Conservation (phyloP, 768 basidiomycete genomes). For the Infundibulicybe gibba region DNA sequence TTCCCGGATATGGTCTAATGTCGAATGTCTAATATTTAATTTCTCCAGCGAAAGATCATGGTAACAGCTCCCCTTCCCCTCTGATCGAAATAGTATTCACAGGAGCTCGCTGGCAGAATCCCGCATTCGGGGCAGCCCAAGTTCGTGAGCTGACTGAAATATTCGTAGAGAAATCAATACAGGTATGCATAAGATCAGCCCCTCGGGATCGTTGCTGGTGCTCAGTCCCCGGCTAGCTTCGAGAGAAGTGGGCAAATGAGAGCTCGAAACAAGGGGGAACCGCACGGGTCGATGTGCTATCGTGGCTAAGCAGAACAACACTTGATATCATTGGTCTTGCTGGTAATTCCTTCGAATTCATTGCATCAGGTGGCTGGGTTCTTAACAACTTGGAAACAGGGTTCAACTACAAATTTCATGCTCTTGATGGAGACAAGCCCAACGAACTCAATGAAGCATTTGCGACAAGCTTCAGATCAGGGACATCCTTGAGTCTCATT, state of each 20-base stretch:
- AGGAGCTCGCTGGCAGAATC: slow-evolving; percentile 26
- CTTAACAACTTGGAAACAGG: background rate
- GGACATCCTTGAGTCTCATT: slow-evolving; percentile 29
- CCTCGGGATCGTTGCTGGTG: too few relatives aligned
- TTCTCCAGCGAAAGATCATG: slow-evolving; percentile 20
- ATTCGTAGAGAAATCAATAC: slow-evolving; percentile 33
- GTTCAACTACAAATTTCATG: slow-evolving; percentile 32
- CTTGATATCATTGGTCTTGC: slow-evolving; percentile 45
- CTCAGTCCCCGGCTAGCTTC: slow-evolving; percentile 18
- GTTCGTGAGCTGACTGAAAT: slow-evolving; percentile 37
- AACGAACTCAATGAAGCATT: slow-evolving; percentile 55
- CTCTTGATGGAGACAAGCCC: slow-evolving; percentile 24
- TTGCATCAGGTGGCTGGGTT: background rate
- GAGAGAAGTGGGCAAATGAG: slow-evolving; percentile 26
- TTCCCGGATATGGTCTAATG: background rate
- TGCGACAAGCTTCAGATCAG: slow-evolving; percentile 41
- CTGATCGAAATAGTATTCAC: background rate
- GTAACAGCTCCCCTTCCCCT: slow-evolving; percentile 2
- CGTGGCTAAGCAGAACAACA: slow-evolving; percentile 50
- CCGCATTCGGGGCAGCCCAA: slow-evolving; percentile 43
- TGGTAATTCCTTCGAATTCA: slow-evolving; percentile 24
- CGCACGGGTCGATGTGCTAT: slow-evolving; percentile 38
- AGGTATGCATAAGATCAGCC: slow-evolving; percentile 13
- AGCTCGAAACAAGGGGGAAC: slow-evolving; percentile 11
- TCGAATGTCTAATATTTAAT: background rate